These are phyloP conservation scores for Pseudopithomyces maydicus DNA, from an alignment of 2,329 filamentous ascomycete species.

Conservation along the genomic window DNA sequence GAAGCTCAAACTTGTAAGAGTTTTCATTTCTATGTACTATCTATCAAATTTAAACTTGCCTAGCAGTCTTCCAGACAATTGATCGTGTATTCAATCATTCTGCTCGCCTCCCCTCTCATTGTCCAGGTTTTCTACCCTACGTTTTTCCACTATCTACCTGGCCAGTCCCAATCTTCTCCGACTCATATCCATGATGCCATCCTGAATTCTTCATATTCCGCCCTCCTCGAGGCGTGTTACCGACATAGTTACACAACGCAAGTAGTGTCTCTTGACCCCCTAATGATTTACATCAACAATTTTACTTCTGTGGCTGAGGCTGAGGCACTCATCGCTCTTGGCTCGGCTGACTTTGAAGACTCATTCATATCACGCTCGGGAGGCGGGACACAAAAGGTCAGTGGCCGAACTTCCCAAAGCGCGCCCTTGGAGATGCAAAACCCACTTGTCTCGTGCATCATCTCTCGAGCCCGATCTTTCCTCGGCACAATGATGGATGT, in stretches of 20 bases:
- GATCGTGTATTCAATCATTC: background rate
- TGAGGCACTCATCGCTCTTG: conserved; percentile 17
- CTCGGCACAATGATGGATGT: conserved; percentile 28
- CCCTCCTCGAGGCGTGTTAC: conserved; percentile 18
- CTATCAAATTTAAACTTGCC: background rate
- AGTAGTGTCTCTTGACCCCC: conserved; percentile 30
- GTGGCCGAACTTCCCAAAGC: conserved; percentile 29
- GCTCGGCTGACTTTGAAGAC: conserved; percentile 22
- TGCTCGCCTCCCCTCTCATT: conserved; percentile 6
- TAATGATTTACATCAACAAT: conserved; percentile 37
- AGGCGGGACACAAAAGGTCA: conserved; percentile 20
- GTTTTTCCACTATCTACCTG: background rate
- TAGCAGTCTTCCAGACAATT: conserved; percentile 3
- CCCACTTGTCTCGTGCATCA: conserved; percentile 29
- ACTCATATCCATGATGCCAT: background rate
- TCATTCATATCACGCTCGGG: conserved; percentile 27
- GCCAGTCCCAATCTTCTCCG: background rate
- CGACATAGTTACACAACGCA: conserved; percentile 31
- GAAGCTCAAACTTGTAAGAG: conserved; percentile 5
- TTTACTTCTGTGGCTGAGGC: conserved; percentile 28
- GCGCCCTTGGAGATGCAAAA: conserved; percentile 22
- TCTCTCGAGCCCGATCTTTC: conserved; percentile 28
- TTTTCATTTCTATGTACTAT: background rate
- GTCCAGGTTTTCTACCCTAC: conserved; percentile 2
- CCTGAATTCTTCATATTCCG: background rate